Base-by-base conservation (phyloP, 192 early-diverging fungal genomes). In the Entomortierella chlamydospora region DNA sequence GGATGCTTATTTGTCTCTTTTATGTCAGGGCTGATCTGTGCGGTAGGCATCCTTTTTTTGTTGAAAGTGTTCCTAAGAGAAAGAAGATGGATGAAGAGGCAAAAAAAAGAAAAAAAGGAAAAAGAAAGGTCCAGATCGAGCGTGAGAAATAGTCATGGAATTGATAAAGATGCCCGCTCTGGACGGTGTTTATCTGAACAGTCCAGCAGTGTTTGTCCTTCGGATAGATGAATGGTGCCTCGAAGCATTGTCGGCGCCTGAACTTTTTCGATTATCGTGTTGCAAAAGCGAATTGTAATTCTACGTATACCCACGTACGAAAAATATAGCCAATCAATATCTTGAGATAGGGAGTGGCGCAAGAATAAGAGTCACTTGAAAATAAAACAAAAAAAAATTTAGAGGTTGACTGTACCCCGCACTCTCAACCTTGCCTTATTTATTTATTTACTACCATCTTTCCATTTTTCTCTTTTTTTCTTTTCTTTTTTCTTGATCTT, bases 351-450 rank as follows among this genome's bases (percentile, higher is more conserved):
- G 9, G 7, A 42, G 33, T 18, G 41, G 25, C 12, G 8, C 2
- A 56, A 45, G 47, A 28, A 25, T 33, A 25, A 42, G 53, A 66
- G 51, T 66, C 65, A 68, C 52, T 34, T 12, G 53, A 49, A 71
- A 33, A n/a, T 20, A 61, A 62, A 30, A 20, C 2, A 33, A n/a
- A 25, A 61, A 62, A 30, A 20, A 15, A 13, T 11, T n/a, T 53
- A 53, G 61, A 71, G 59, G 69, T 62, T 59, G 69, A 61, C n/a
- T n/a, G n/a, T n/a, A n/a, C 72, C 72, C 72, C 72, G 72, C 72
- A 74, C 56, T 74, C 61, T 60, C 39, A 20, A 12, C n/a, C n/a
- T 47, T 33, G 23, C 23, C 45, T 62, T 52, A 61, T 41, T 51
- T 37, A 45, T 67, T 67, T 22, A 11, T n/a, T 33, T 37, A 41